Percentiles rank a stretch among this genome's conserved stretches.
Evolutionary conservation across 805 yeast species (phyloP).

Genomic region (Saccharomyces jurei): DNA sequence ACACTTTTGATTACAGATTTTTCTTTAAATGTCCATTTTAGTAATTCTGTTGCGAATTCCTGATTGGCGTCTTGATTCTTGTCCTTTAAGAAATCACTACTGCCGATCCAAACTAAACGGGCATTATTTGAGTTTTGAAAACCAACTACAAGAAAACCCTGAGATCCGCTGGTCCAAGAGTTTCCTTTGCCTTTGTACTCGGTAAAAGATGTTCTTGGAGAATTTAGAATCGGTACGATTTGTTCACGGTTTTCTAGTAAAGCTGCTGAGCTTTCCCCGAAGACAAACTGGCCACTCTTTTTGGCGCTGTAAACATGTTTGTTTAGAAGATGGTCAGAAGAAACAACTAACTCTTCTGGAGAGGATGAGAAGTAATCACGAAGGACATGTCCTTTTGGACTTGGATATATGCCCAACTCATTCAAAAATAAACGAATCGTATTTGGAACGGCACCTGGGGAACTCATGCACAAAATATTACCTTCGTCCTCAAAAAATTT

Average conservation of each 20-base stretch:
- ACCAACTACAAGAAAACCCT: conserved; percentile 66
- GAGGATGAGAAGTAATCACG: conserved; percentile 52
- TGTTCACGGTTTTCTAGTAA: conserved; percentile 59
- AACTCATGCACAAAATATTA: conserved; percentile 57
- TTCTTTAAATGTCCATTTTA: conserved; percentile 70
- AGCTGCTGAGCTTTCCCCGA: conserved; percentile 53
- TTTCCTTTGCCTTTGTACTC: conserved; percentile 48
- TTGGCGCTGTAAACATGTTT: conserved; percentile 3
- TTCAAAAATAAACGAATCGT: conserved; percentile 58
- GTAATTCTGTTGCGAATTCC: conserved; percentile 38
- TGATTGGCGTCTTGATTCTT: conserved; percentile 27
- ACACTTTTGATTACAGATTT: conserved; percentile 53
- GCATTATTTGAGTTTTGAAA: conserved; percentile 76
- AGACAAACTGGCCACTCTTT: conserved; percentile 20
- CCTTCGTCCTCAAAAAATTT: conserved; percentile 62
- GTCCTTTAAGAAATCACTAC: conserved; percentile 44
- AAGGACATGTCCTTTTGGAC: conserved; percentile 62
- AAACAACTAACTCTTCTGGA: conserved; percentile 4
- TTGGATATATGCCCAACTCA: conserved; percentile 76
- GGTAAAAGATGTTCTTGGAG: conserved; percentile 59
- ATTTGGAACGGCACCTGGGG: conserved; percentile 47
- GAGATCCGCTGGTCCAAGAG: conserved; percentile 74
- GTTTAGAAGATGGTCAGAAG: conserved; percentile 11
- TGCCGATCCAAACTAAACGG: conserved; percentile 77
- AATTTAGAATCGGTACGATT: conserved; percentile 61